Percentiles rank a stretch among this genome's conserved stretches.
These are phyloP conservation scores for Trichosporon ovoides DNA, from an alignment of 1,284 basidiomycete genomes.

Conservation along the genomic window DNA sequence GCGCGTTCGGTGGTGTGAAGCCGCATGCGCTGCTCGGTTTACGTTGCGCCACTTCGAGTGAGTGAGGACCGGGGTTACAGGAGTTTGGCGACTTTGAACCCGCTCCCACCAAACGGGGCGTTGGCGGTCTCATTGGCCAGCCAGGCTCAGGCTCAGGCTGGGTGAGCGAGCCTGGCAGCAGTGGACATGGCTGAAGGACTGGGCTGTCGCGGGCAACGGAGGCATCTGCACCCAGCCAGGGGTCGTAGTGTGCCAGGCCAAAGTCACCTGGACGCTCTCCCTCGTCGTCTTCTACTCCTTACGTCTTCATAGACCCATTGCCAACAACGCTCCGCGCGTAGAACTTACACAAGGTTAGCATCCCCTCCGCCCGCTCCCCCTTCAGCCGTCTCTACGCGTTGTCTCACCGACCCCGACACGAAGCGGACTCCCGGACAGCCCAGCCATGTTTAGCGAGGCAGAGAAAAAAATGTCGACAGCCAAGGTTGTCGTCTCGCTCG, in stretches of 20 bases:
- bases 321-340: slow-evolving; percentile 16
- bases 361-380: background rate
- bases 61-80: background rate
- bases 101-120: slow-evolving; percentile 4
- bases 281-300: slow-evolving; percentile 15
- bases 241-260: background rate
- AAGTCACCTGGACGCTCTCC: slow-evolving; percentile 1
- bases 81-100: background rate
- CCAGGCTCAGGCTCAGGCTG: background rate
- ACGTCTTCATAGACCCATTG: slow-evolving; percentile 16
- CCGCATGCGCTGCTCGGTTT: too few species aligned
- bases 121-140: slow-evolving; percentile 2
- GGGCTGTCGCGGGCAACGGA: background rate
- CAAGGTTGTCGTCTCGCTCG: background rate
- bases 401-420: background rate
- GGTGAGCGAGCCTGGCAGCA: background rate
- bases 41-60: background rate
- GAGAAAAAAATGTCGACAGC: slow-evolving; percentile 5
- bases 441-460: background rate
- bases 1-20: too few species aligned
- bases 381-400: background rate
- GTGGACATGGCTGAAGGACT: background rate
- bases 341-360: slow-evolving; percentile 17
- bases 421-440: background rate
- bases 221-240: background rate